Conservation (phyloP, 129 eudicot species). For the Saposhnikovia divaricata region DNA sequence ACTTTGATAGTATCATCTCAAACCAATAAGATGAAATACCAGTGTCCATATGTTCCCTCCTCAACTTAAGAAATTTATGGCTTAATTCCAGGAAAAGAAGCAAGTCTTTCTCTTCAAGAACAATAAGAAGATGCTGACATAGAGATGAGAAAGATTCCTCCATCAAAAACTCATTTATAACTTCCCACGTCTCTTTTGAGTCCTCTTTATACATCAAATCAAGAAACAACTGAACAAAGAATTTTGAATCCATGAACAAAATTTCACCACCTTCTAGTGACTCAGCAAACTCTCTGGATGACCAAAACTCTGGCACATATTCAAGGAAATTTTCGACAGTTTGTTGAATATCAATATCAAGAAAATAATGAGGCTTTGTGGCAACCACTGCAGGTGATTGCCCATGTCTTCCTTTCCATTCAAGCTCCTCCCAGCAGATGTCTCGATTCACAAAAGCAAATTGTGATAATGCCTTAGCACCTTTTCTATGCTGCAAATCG, state of each 20-base stretch:
- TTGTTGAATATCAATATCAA: slow-evolving; percentile 82
- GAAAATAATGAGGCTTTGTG: slow-evolving; percentile 96
- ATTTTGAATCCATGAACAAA: slow-evolving; percentile 51
- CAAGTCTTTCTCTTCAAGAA: slow-evolving; percentile 66
- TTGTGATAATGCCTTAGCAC: slow-evolving; percentile 87
- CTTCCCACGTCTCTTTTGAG: slow-evolving; percentile 58
- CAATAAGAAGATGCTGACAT: slow-evolving; percentile 63
- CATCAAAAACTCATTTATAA: slow-evolving; percentile 46
- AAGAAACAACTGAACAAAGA: slow-evolving; percentile 54
- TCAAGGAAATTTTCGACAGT: slow-evolving; percentile 92
- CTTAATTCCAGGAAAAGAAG: slow-evolving; percentile 42
- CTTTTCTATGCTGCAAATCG: slow-evolving; percentile 60
- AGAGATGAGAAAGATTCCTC: slow-evolving; percentile 76
- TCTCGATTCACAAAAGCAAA: slow-evolving; percentile 86
- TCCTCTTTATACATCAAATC: slow-evolving; percentile 77
- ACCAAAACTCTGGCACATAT: slow-evolving; percentile 92
- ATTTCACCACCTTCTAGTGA: slow-evolving; percentile 78
- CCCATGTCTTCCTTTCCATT: slow-evolving; percentile 97
- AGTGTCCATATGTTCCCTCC: slow-evolving; percentile 14
- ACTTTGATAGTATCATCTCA: slow-evolving; percentile 54
- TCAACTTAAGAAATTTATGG: slow-evolving; percentile 30
- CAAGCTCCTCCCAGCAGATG: slow-evolving; percentile 97
- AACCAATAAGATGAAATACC: slow-evolving; percentile 34
- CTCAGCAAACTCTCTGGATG: slow-evolving; percentile 79
- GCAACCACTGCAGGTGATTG: slow-evolving; percentile 99